Percentiles rank a stretch among this genome's conserved stretches.
Conservation (phyloP, 805 yeast genomes). For the Cyberlindnera maclurae region DNA sequence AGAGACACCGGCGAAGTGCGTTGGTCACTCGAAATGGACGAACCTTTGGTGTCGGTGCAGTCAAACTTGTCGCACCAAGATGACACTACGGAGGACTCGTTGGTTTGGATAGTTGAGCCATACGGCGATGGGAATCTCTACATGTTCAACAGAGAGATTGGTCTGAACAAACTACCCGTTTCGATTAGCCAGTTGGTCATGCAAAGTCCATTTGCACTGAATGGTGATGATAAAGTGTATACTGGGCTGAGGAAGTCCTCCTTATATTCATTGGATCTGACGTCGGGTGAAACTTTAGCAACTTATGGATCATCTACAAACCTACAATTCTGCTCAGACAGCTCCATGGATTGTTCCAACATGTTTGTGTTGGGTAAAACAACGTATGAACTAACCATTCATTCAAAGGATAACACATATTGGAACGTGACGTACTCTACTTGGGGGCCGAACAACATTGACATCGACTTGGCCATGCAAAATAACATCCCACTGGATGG, state of each 20-base stretch:
- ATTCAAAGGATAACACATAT: constrained; percentile 57
- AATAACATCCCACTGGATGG: constrained; percentile 59
- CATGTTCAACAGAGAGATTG: constrained; percentile 66
- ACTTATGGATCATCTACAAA: constrained; percentile 48
- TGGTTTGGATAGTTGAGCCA: constrained; percentile 89
- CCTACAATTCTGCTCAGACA: constrained; percentile 4
- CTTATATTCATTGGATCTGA: constrained; percentile 63
- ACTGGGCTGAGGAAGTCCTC: constrained; percentile 80
- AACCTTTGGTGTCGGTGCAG: constrained; percentile 47
- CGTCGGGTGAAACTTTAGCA: constrained; percentile 65
- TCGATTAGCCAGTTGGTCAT: constrained; percentile 69
- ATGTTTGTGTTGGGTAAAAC: constrained; percentile 62
- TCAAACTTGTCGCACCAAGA: constrained; percentile 15
- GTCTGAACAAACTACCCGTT: constrained; percentile 76
- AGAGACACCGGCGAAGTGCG: constrained; percentile 65
- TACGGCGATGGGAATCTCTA: constrained; percentile 76
- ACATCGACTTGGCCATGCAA: constrained; percentile 42
- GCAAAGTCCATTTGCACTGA: constrained; percentile 78
- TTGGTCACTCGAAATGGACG: constrained; percentile 69
- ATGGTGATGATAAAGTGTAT: constrained; percentile 68
- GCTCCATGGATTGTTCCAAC: constrained; percentile 23
- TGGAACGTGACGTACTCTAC: constrained; percentile 85
- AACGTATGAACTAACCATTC: constrained; percentile 66
- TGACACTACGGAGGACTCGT: constrained; percentile 22
- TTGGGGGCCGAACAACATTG: constrained; percentile 91